phyloP scores from a whole-genome alignment of 225 moss, liverwort and hornwort genomes.

The Sphagnum contortum region DNA sequence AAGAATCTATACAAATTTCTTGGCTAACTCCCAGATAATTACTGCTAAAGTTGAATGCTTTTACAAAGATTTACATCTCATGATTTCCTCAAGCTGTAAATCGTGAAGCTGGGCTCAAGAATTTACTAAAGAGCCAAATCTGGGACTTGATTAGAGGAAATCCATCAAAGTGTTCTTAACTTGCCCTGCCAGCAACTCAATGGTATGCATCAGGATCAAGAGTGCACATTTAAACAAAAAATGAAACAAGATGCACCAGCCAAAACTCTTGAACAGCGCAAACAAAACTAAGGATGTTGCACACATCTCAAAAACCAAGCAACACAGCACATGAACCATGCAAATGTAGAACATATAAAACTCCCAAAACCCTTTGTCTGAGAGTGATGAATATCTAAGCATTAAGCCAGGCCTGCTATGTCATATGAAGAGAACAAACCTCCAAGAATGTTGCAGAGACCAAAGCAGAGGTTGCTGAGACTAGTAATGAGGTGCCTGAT shows the following conservation, averaged over 20 bases:
- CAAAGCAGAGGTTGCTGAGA: constrained; percentile 11
- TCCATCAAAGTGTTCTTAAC: not conserved
- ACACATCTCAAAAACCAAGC: no score
- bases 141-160: not conserved
- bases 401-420: no score
- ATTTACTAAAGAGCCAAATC: no score
- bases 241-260: no score
- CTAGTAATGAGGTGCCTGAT: constrained; percentile 65
- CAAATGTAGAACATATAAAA: no score
- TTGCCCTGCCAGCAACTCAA: not conserved
- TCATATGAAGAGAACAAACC: constrained; percentile 14
- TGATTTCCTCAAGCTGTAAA: constrained; percentile 46
- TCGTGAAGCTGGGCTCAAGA: no score
- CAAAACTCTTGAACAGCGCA: no score
- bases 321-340: no score
- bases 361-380: no score
- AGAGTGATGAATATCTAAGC: no score
- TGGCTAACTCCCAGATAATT: constrained; percentile 19
- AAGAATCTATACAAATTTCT: constrained; percentile 12
- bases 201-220: not conserved
- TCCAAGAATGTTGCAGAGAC: constrained; percentile 12
- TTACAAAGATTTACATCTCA: constrained; percentile 67
- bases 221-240: no score
- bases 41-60: constrained; percentile 31
- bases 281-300: no score